phyloP scores from a whole-genome alignment of 106 monocot genomes.

The Dendrobium huoshanense region DNA sequence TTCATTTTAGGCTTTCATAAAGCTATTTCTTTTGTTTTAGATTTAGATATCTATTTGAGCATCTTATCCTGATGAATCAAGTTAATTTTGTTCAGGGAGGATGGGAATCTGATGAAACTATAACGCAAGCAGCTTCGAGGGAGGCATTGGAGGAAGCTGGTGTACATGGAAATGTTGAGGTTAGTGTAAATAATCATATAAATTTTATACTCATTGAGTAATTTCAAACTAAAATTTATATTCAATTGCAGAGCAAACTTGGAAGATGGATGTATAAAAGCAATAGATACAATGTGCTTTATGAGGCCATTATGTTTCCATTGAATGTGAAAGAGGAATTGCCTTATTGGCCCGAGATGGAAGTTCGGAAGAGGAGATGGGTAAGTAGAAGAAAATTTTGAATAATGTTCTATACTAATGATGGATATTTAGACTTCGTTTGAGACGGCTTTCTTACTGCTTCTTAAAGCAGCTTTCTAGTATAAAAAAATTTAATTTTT shows the following conservation, averaged over 20 bases:
- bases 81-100: constrained; percentile 31
- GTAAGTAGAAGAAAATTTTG: constrained; percentile 13
- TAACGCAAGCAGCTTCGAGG: constrained; percentile 30
- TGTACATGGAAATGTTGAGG: constrained; percentile 40
- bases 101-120: constrained; percentile 50
- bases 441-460: too few species aligned
- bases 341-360: constrained; percentile 47
- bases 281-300: constrained; percentile 22
- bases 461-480: too few species aligned
- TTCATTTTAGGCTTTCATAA: neutral
- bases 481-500: too few species aligned
- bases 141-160: constrained; percentile 65
- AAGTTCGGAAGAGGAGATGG: constrained; percentile 45
- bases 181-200: neutral
- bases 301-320: constrained; percentile 63
- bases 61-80: neutral
- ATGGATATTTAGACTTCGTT: neutral
- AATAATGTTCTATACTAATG: neutral
- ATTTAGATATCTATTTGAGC: neutral
- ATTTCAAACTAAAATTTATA: neutral
- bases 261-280: constrained; percentile 65
- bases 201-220: neutral
- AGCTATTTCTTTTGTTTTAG: neutral
- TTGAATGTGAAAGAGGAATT: constrained; percentile 48
- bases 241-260: constrained; percentile 22